These are phyloP conservation scores for Stagonosporopsis cucurbitacearum DNA, from an alignment of 2,329 filamentous ascomycete species.

Conservation along the genomic window DNA sequence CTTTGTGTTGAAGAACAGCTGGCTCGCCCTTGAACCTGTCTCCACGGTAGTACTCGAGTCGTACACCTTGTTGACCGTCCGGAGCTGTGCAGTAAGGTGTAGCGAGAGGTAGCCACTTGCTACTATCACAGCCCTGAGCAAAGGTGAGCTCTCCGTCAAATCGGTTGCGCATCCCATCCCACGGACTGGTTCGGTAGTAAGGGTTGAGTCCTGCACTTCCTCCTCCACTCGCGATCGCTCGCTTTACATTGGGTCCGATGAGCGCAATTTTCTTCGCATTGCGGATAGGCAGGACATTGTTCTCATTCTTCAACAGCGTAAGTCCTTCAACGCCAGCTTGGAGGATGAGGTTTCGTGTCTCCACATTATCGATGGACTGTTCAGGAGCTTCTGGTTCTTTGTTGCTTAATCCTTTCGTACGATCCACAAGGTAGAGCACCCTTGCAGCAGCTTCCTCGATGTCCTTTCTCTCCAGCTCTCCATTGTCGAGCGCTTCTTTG, in stretches of 20 bases:
- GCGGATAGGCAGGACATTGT: constrained; percentile 64
- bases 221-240: constrained; percentile 71
- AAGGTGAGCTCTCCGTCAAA: constrained; percentile 65
- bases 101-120: constrained; percentile 70
- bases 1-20: constrained; percentile 63
- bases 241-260: constrained; percentile 71
- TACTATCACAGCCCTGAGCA: constrained; percentile 67
- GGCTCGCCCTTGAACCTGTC: constrained; percentile 67
- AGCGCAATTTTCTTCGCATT: constrained; percentile 66
- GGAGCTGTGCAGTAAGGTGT: constrained; percentile 64
- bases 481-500: constrained; percentile 41
- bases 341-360: constrained; percentile 66
- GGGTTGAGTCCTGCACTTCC: constrained; percentile 73
- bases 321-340: constrained; percentile 67
- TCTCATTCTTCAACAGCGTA: constrained; percentile 69
- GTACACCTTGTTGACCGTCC: constrained; percentile 65
- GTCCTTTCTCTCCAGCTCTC: constrained; percentile 57
- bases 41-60: constrained; percentile 69
- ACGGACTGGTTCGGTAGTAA: constrained; percentile 70
- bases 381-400: constrained; percentile 65
- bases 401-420: constrained; percentile 65
- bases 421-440: constrained; percentile 67
- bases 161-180: constrained; percentile 65
- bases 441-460: constrained; percentile 57
- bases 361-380: constrained; percentile 58